Evolutionary conservation across 345 rosid genomes (phyloP).

Genomic region (Sonneratia caseolaris): DNA sequence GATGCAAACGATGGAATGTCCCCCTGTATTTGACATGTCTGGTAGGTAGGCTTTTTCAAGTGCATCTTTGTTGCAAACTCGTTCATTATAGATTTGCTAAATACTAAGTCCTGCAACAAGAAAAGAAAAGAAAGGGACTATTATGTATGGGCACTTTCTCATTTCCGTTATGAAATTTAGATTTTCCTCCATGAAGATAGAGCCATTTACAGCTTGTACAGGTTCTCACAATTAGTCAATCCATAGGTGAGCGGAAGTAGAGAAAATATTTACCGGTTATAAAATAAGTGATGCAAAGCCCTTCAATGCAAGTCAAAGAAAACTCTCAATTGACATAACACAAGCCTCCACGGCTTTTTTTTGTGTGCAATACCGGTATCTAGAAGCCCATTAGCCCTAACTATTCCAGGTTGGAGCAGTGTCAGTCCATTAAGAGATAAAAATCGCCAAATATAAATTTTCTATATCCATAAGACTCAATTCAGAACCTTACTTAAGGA

Average conservation of each 20-base stretch:
- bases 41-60: constrained; percentile 21
- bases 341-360: not conserved
- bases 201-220: not conserved
- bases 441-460: too few relatives aligned
- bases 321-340: not conserved
- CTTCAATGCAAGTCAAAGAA: not conserved
- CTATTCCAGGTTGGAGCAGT: too few relatives aligned
- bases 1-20: constrained; percentile 22
- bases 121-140: not conserved
- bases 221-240: not conserved
- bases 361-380: not conserved
- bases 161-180: not conserved
- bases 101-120: constrained; percentile 20
- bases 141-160: not conserved
- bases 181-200: not conserved
- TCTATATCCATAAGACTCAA: too few relatives aligned
- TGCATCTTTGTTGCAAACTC: constrained; percentile 35
- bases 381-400: too few relatives aligned
- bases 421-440: too few relatives aligned
- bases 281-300: not conserved
- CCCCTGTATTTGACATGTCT: constrained; percentile 14
- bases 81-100: constrained; percentile 39
- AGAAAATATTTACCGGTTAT: not conserved
- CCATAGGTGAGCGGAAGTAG: not conserved
- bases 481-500: too few relatives aligned